Base-by-base conservation (phyloP, 495 filamentous ascomycete species). In the Mytilinidion resinicola region DNA sequence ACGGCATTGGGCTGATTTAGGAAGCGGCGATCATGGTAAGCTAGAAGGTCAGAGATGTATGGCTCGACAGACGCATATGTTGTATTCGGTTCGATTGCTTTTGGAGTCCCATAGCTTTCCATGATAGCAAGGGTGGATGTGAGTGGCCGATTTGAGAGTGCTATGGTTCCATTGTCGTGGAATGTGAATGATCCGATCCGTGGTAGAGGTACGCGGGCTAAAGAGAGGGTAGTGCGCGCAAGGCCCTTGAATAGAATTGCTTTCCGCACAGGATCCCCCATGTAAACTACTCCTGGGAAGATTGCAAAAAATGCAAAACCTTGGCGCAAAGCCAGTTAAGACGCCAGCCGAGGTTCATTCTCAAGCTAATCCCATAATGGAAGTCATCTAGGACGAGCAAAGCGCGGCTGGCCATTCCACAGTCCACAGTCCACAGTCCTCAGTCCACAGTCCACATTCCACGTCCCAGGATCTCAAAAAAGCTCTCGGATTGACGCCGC, bases 171-270 rank as follows among this genome's bases (percentile, higher is more conserved):
- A 52, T 69, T 44, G 41, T 64, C 48, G 42, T 67, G 37, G 17
- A 76, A 58, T 0, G 48, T 64, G 53, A 73, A 72, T 12, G 75
- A 68, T 3, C 73, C 74, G 30, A 77, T 77, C 9, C 61, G 67
- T 4, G 69, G 65, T 38, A 68, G 61, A 20, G 59, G 68, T 0
- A 67, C 30, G 8, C 62, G 67, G 9, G 60, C 67, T 1, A 75
- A 57, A 1, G 72, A 72, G 36, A 74, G 51, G 33, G 74, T 68
- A 4, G 72, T 64, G n/a, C 56, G 50, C 9, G 69, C 50, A 9
- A 76, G 19, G 12, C 64, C 67, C 14, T 42, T 61, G 34, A 73
- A 74, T 11, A 76, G 61, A 11, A 51, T 71, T 14, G 50, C 30
- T 55, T 54, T 67, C 37, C 53, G 63, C 8, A 15, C 53, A 2